Evolutionary conservation across 1,139 yeast genomes (phyloP), one percentile per base, ranked within the genome.

Genomic region (Saccharomyces hybrid): DNA sequence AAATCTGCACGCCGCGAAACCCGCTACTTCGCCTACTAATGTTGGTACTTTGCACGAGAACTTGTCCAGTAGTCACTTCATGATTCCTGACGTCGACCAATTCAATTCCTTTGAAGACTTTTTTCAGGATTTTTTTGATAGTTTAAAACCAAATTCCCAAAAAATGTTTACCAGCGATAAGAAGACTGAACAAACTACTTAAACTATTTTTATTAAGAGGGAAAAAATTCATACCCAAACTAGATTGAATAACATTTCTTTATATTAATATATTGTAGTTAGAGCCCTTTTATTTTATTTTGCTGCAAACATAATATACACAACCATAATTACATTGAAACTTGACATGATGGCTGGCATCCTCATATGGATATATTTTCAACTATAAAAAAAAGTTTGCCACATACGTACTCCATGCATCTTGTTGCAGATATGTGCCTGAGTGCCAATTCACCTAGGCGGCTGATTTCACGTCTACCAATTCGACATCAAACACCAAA

Each of bases 401-500:
- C 20, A 14, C 20, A 34, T 14, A n/a, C 14, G 7, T 34, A 34
- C 13, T 34, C 9, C 5, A 5, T 6, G 41, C 20, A 14, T 34
- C 20, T 14, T 14, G 20, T 14, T 14, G 14, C 41, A 34, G 8
- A 14, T 34, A 34, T 14, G 25, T 38, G 8, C 25, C 13, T 16
- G 13, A 13, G 4, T 30, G 5, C 4, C 31, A 4, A 16, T 16
- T 38, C 4, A 16, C 6, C 16, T 38, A 38, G 14, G 13, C 13
- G 13, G 44, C 13, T 3, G 44, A 11, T 38, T 16, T 38, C 44
- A 38, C 44, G 13, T 25, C 25, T 14, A 82, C 80, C 61, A 83
- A 73, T 64, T 82, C 84, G 53, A 84, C 78, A 52, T 76, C 78
- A 62, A 83, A 83, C 49, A 77, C 73, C 68, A 88, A 76, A 50